A percentile compares a stretch with the other conserved stretches of the same genome.
These are phyloP conservation scores for Auricularia cornea DNA, from an alignment of 768 basidiomycete species.

Conservation along the genomic window DNA sequence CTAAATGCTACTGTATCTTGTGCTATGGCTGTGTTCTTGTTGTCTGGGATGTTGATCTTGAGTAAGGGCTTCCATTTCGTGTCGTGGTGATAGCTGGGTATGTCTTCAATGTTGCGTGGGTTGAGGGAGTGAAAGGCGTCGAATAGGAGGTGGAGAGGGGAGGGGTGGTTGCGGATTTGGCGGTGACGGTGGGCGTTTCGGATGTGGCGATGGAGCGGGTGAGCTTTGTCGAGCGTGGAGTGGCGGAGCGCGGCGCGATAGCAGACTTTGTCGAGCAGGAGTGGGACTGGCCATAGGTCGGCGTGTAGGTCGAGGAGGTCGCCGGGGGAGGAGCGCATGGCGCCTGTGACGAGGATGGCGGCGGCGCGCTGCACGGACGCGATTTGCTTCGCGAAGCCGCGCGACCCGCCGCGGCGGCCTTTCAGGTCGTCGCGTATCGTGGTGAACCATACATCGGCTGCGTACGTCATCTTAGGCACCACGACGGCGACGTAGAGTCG, in stretches of 20 bases:
- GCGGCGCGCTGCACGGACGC: constrained; percentile 17
- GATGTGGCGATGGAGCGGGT: too few species aligned
- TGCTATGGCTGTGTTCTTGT: background rate
- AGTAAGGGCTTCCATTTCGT: constrained; percentile 2
- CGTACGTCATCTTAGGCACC: too few species aligned
- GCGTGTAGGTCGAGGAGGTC: constrained; percentile 17
- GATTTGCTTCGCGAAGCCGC: constrained; percentile 6
- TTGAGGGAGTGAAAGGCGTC: constrained; percentile 3
- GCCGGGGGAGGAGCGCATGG: constrained; percentile 14
- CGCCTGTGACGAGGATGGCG: constrained; percentile 13
- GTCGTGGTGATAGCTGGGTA: background rate
- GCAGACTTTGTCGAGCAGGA: too few species aligned
- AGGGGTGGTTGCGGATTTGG: constrained; percentile 2
- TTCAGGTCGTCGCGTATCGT: too few species aligned
- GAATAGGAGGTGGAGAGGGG: constrained; percentile 18
- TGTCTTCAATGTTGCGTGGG: constrained; percentile 11
- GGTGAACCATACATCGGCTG: too few species aligned
- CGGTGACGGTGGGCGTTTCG: background rate
- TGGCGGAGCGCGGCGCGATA: too few species aligned
- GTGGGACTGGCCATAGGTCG: constrained; percentile 12
- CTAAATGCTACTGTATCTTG: background rate
- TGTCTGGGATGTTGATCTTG: background rate
- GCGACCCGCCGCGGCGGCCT: background rate
- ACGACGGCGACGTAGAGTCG: too few species aligned
- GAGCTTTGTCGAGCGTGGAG: too few species aligned